phyloP scores from a whole-genome alignment of 1,284 basidiomycete species.

The Cutaneotrichosporon cavernicola region DNA sequence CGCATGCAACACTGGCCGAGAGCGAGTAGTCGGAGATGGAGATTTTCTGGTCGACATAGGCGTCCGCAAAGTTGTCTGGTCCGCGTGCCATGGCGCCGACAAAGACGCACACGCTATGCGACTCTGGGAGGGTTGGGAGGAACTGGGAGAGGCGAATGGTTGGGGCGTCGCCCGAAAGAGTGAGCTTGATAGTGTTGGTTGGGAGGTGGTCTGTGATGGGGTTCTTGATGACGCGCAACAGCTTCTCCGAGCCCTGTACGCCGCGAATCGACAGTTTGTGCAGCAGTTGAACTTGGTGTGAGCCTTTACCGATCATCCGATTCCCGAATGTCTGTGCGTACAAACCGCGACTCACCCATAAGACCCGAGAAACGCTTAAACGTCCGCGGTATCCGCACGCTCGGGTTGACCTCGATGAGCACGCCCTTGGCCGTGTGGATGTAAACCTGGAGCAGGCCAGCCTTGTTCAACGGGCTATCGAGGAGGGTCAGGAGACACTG shows the following conservation, averaged over 20 bases:
- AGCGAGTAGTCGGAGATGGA: constrained; percentile 92
- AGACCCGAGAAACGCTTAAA: constrained; percentile 98
- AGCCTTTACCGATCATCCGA: background rate
- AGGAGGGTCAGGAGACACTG: constrained; percentile 96
- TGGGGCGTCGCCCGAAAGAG: constrained; percentile 87
- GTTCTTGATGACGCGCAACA: constrained; percentile 98
- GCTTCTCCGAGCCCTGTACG: constrained; percentile 93
- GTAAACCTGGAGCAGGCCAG: constrained; percentile 93
- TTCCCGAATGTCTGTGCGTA: background rate
- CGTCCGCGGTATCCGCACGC: constrained; percentile 93
- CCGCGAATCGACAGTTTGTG: constrained; percentile 94
- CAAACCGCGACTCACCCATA: constrained; percentile 71
- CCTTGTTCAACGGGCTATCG: constrained; percentile 97
- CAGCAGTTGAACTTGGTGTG: constrained; percentile 79
- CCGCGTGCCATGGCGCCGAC: constrained; percentile 97
- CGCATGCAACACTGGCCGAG: constrained; percentile 93
- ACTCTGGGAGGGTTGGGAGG: constrained; percentile 75
- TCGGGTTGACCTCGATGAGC: constrained; percentile 97
- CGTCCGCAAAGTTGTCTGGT: constrained; percentile 93
- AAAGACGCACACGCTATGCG: constrained; percentile 89
- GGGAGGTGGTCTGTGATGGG: constrained; percentile 95
- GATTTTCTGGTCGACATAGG: constrained; percentile 94
- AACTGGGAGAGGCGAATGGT: constrained; percentile 79
- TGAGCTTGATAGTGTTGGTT: constrained; percentile 90
- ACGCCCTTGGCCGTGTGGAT: constrained; percentile 97